Evolutionary conservation across 306 rosid species (phyloP), one percentile per base, ranked within the genome.

Genomic region (Biancaea sappan): DNA sequence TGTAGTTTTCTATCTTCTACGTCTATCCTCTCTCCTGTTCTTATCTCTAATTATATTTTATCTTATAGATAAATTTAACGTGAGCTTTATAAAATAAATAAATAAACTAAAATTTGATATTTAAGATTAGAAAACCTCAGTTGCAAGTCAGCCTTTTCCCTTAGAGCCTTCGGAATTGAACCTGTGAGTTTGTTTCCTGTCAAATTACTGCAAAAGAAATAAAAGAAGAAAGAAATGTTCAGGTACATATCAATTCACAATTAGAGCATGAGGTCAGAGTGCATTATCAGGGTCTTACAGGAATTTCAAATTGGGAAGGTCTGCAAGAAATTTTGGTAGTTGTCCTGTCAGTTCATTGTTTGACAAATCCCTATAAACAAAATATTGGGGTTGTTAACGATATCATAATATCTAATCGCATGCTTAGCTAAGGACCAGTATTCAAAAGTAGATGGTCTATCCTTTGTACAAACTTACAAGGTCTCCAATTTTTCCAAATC

Each of bases 281-380:
- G 38, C 6, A 1, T 9, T 1, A 38, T 12, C 24, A 4, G 24
- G 21, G 28, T 28, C 87, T 77, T 79, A 88, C 86, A 88, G 75
- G n/a, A 31, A 1, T 10, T 53, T 74, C 35, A 87, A 69, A 4
- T 46, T 48, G 7, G 68, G 28, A 14, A 85, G 48, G 19, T 48
- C 14, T 26, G 80, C 79, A 8, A 87, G 58, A 65, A 59, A 76
- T 1, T 69, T 58, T 0, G 86, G 92, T 6, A 85, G 15, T 38
- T 51, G 13, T 37, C 92, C 87, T 0, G 74, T 74, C 29, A 87
- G 75, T 15, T 80, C 75, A 65, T 87, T 87, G 79, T 80, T 51
- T 32, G 89, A 82, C 43, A 85, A 73, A 70, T 87, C 79, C 66
- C 79, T 75, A 14, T 6, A 66, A 40, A 28, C 54, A 48, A 53